Percentiles rank a stretch among this genome's conserved stretches.
Conservation (phyloP, 176 grass and related monocot species). For the Oryza longistaminata region DNA sequence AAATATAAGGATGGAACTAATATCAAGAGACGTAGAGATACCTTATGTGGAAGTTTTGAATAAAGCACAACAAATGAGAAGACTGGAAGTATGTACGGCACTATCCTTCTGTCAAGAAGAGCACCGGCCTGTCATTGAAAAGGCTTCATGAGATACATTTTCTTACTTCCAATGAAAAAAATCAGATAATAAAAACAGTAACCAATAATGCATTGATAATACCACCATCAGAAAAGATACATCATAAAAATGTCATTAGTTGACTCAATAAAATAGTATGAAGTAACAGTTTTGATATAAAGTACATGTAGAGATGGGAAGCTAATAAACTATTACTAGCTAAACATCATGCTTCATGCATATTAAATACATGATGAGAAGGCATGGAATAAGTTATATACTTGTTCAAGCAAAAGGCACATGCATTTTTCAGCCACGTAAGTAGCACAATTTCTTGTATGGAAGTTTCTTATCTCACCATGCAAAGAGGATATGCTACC, state of each 20-base stretch:
- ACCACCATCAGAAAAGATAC: constrained; percentile 18
- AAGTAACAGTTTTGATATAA: not conserved
- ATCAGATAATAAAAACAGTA: constrained; percentile 15
- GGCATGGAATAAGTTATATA: constrained; percentile 8
- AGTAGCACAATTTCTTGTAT: not conserved
- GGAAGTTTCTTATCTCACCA: constrained; percentile 54
- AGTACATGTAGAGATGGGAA: not conserved
- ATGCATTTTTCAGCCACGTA: constrained; percentile 3
- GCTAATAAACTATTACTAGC: not conserved
- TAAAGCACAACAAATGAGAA: constrained; percentile 92
- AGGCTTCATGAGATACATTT: constrained; percentile 9
- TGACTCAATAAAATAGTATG: constrained; percentile 3
- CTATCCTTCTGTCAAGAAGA: constrained; percentile 88
- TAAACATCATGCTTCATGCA: not conserved
- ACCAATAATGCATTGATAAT: not conserved
- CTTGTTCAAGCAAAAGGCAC: not conserved
- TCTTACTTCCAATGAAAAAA: not conserved
- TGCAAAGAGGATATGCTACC: constrained; percentile 84
- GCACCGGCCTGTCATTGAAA: constrained; percentile 67
- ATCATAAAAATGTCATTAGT: constrained; percentile 9
- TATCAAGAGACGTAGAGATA: constrained; percentile 33
- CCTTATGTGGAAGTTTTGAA: constrained; percentile 99
- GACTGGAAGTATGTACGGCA: constrained; percentile 70
- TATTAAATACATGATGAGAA: not conserved
- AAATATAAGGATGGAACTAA: constrained; percentile 6